Base-by-base conservation (phyloP, 2,329 filamentous ascomycete species). In the Diaporthe australafricana region DNA sequence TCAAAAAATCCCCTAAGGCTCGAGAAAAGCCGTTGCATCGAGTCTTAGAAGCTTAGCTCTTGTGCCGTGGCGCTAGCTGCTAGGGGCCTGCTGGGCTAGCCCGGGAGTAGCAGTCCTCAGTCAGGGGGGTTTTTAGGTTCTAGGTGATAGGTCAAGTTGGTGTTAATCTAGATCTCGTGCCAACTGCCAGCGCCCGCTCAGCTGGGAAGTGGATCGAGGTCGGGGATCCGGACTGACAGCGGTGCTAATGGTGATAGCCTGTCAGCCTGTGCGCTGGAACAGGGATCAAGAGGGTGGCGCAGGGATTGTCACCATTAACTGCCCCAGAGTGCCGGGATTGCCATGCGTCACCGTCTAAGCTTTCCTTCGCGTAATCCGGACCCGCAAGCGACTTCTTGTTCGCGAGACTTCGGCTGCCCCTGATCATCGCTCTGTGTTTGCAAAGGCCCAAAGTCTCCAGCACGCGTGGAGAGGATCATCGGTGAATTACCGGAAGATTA, bases 401-500 rank as follows among this genome's bases (percentile, higher is more conserved):
- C 60, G 45, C 60, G 45, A 45, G 12, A 65, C 42, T 20, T 63
- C 42, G 42, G 17, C 17, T 17, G 30, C 12, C 60, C 60, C 60
- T 65, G 60, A 65, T 20, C 20, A 38, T 38, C 60, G 20, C 5
- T 22, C 11, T 8, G 30, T 32, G 56, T 35, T 38, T 50, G 8
- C 7, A 25, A 7, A 50, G 42, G 14, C 9, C 57, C 32, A 35
- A 32, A 62, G 56, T 22, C 30, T 25, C 5, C 42, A 48, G 27
- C 27, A 35, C 20, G 30, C 27, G 14, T 20, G 17, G 60, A 25
- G 32, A 1, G 17, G 52, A 55, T 38, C 60, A 38, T 35, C 60
- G 45, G 45, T 50, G 45, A 65, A 65, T 50, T 30, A 65, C 60
- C 60, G 60, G 45, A 50, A 38, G 60, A 65, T 65, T 50, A 38